Base-by-base conservation (phyloP, 768 basidiomycete species). In the Dacryopinax primogenitus region DNA sequence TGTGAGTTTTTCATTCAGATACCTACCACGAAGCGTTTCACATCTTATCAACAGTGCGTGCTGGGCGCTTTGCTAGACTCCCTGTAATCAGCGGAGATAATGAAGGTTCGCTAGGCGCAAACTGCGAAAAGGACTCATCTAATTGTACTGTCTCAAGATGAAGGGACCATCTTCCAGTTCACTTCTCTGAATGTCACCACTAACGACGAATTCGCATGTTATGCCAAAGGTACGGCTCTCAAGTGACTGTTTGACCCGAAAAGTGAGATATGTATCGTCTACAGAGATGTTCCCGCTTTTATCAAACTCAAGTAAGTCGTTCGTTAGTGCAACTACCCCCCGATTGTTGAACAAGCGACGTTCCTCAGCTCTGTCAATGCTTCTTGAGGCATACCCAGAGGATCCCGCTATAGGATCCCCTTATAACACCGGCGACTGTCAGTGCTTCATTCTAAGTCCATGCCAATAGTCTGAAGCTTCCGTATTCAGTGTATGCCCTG, bases 81-180 rank as follows among this genome's bases (percentile, higher is more conserved):
- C 45, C 45, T 21, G 45, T 47, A 11, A 47, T 47, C n/a, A 47
- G 45, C 45, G 45, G 45, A 7, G 45, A 47, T 47, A 47, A 47
- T 23, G 13, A 47, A 47, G 45, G 45, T 47, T 13, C 13, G 45
- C 23, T 15, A 39, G 11, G n/a, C 37, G 11, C 12, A 39, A 11
- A 39, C n/a, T n/a, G n/a, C n/a, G n/a, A n/a, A n/a, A n/a, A n/a
- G n/a, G n/a, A n/a, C n/a, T n/a, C n/a, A n/a, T n/a, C n/a, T n/a
- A n/a, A n/a, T n/a, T n/a, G n/a, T n/a, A n/a, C n/a, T n/a, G n/a
- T n/a, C 37, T n/a, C 12, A 47, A 47, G 45, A 47, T 47, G 45
- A 47, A 26, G 45, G 45, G 11, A 47, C 45, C 9, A 9, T 47
- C 11, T 47, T 47, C n/a, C 45, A 47, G n/a, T 47, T 47, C 23